Percentiles rank a stretch among this genome's conserved stretches.
These are phyloP conservation scores for Penicillium tannophilum DNA, from an alignment of 495 filamentous ascomycete species.

Conservation along the genomic window DNA sequence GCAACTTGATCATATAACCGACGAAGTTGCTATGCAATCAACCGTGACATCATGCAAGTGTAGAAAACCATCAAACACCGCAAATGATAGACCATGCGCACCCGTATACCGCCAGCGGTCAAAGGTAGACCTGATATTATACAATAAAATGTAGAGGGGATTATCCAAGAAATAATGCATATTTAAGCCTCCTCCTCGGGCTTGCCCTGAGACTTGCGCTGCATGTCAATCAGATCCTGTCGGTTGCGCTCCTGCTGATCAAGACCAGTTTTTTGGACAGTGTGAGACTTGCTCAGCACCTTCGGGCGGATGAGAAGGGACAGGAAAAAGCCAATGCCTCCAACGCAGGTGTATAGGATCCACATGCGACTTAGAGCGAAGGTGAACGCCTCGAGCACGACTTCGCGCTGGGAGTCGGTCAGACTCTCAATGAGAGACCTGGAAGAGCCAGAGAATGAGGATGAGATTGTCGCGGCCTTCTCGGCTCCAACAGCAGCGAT, in stretches of 20 bases:
- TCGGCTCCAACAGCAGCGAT: constrained; percentile 36
- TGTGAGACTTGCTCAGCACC: constrained; percentile 60
- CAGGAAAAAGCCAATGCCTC: constrained; percentile 54
- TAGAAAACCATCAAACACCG: background rate
- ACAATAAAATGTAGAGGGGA: background rate
- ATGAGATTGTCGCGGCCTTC: constrained; percentile 32
- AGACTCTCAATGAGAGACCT: constrained; percentile 57
- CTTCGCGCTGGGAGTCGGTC: constrained; percentile 42
- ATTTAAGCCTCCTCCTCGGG: constrained; percentile 31
- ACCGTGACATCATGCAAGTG: constrained; percentile 3
- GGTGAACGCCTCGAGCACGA: constrained; percentile 58
- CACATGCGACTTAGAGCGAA: constrained; percentile 65
- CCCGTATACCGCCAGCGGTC: background rate
- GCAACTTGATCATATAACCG: background rate
- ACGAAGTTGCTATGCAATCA: background rate
- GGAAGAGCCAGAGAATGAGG: constrained; percentile 59
- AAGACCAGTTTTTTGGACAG: constrained; percentile 64
- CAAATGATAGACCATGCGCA: background rate
- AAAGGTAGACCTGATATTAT: background rate
- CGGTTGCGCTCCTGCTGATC: constrained; percentile 51
- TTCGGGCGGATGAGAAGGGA: constrained; percentile 57
- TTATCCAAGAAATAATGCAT: background rate
- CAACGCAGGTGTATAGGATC: constrained; percentile 62
- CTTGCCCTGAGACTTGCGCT: constrained; percentile 26
- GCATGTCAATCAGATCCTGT: constrained; percentile 37